Evolutionary conservation across 148 eudicot genomes (phyloP).

Genomic region (Camellia lanceoleosa): DNA sequence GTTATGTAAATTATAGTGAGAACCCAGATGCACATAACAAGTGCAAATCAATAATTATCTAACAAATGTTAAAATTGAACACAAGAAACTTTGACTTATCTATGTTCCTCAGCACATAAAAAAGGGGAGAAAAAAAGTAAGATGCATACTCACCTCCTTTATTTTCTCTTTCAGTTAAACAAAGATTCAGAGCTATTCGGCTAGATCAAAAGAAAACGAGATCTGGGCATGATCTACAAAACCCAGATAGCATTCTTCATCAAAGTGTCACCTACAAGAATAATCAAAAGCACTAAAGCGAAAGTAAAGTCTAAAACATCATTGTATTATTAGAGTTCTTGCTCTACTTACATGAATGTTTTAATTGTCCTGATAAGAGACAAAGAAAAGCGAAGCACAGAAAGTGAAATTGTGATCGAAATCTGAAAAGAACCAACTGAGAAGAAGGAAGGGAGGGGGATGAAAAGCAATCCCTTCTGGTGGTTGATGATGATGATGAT

Average conservation of each 20-base stretch:
- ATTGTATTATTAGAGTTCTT: background rate
- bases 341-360: slow-evolving; percentile 8
- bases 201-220: slow-evolving; percentile 34
- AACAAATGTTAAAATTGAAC: background rate
- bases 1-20: background rate
- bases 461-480: background rate
- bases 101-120: background rate
- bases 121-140: background rate
- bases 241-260: slow-evolving; percentile 36
- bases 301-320: no score
- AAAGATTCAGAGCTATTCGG: slow-evolving; percentile 13
- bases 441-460: background rate
- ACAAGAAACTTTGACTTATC: background rate
- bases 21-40: slow-evolving; percentile 8
- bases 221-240: slow-evolving; percentile 65
- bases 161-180: background rate
- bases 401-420: slow-evolving; percentile 22
- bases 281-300: background rate
- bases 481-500: background rate
- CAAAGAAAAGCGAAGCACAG: background rate
- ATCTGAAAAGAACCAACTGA: slow-evolving; percentile 9
- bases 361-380: background rate
- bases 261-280: slow-evolving; percentile 13
- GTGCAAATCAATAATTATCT: background rate
- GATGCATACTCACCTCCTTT: slow-evolving; percentile 2